Percentiles rank a stretch among this genome's conserved stretches.
Evolutionary conservation across 768 basidiomycete genomes (phyloP).

Genomic region (Suillus lakei): DNA sequence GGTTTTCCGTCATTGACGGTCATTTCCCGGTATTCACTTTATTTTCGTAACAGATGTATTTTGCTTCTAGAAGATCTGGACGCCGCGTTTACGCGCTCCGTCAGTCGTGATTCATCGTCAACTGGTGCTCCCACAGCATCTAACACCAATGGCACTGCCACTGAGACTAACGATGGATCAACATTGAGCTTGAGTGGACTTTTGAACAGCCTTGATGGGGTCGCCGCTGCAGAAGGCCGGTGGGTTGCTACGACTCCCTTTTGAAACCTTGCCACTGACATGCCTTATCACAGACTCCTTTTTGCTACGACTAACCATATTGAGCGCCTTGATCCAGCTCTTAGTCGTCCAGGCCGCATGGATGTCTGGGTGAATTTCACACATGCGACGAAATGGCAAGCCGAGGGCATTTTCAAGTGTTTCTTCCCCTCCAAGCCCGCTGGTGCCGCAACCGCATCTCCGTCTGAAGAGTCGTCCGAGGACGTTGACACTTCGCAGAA

Average conservation of each 20-base stretch:
- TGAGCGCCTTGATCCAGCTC: conserved; percentile 87
- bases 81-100: conserved; percentile 87
- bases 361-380: conserved; percentile 93
- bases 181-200: conserved; percentile 86
- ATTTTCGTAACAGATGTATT: conserved; percentile 65
- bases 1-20: conserved; percentile 18
- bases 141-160: conserved; percentile 40
- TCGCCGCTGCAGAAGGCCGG: conserved; percentile 87
- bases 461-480: conserved; percentile 19
- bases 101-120: conserved; percentile 79
- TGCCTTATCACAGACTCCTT: conserved; percentile 61
- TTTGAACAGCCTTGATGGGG: conserved; percentile 85
- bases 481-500: conserved; percentile 58
- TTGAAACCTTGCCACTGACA: conserved; percentile 78
- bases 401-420: conserved; percentile 91
- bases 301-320: conserved; percentile 96
- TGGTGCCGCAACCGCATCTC: conserved; percentile 11
- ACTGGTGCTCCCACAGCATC: conserved; percentile 71
- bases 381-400: conserved; percentile 91
- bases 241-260: conserved; percentile 42
- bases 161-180: conserved; percentile 71
- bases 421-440: conserved; percentile 77
- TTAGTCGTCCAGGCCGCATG: conserved; percentile 89
- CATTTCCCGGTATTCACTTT: conserved; percentile 20
- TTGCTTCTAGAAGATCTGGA: conserved; percentile 93